phyloP scores from a whole-genome alignment of 1,284 basidiomycete genomes.

The Puccinia coronata region DNA sequence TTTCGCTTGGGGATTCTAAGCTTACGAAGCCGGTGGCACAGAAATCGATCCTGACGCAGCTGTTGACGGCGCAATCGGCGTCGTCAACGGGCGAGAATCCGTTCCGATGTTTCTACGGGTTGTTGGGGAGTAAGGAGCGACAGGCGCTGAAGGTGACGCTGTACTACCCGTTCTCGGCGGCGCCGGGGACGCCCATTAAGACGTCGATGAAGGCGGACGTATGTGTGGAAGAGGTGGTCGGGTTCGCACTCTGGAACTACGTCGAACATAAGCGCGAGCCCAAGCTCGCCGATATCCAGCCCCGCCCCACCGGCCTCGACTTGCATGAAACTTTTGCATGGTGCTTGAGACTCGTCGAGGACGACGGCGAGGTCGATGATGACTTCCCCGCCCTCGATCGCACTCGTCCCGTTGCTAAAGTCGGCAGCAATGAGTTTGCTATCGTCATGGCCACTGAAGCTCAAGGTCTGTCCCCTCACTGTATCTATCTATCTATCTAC shows the following conservation, averaged over 20 bases:
- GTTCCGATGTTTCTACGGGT: slow-evolving; percentile 60
- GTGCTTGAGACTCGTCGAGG: slow-evolving; percentile 93
- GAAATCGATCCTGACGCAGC: slow-evolving; percentile 38
- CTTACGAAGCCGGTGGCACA: slow-evolving; percentile 8
- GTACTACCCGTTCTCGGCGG: slow-evolving; percentile 80
- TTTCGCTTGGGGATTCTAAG: not conserved
- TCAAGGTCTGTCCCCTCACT: slow-evolving; percentile 61
- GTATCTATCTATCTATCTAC: not conserved
- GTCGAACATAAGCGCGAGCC: slow-evolving; percentile 84
- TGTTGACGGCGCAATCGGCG: slow-evolving; percentile 31
- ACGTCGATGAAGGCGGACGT: slow-evolving; percentile 79
- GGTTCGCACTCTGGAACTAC: slow-evolving; percentile 85
- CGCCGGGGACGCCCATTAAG: slow-evolving; percentile 64
- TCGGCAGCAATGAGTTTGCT: slow-evolving; percentile 88
- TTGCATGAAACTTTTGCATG: slow-evolving; percentile 78
- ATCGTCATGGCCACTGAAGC: slow-evolving; percentile 70
- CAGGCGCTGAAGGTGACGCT: slow-evolving; percentile 68
- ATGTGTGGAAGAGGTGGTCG: slow-evolving; percentile 91
- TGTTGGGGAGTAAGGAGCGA: slow-evolving; percentile 57
- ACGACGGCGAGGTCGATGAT: slow-evolving; percentile 96
- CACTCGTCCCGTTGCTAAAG: slow-evolving; percentile 78
- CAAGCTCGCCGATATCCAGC: slow-evolving; percentile 68
- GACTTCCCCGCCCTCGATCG: slow-evolving; percentile 98
- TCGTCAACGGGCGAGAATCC: slow-evolving; percentile 55
- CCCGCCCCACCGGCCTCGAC: slow-evolving; percentile 67